Conservation (phyloP, 2,329 filamentous ascomycete genomes). For the Nemania bipapillata region DNA sequence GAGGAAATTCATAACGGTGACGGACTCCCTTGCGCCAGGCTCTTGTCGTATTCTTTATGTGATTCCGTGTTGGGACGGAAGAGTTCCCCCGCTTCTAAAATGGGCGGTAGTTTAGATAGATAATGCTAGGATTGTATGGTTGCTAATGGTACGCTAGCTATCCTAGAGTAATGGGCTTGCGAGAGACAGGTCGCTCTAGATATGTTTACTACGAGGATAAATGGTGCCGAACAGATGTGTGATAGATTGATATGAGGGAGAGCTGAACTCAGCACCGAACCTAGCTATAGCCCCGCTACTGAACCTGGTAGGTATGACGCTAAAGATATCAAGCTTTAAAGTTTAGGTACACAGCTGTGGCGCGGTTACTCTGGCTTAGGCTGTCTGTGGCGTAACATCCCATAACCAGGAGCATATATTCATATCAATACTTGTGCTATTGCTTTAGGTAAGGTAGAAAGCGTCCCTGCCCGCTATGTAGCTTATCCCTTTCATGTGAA, state of each 20-base stretch:
- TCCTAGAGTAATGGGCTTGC: neutral
- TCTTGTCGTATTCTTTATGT: neutral
- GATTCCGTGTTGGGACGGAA: neutral
- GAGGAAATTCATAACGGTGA: conserved; percentile 56
- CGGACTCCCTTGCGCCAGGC: neutral
- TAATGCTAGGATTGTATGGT: too few relatives aligned
- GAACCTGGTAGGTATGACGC: neutral
- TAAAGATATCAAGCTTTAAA: neutral
- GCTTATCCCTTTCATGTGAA: too few relatives aligned
- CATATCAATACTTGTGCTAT: too few relatives aligned
- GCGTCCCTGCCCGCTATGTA: too few relatives aligned
- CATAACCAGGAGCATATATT: too few relatives aligned
- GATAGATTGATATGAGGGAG: neutral
- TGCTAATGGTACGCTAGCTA: neutral
- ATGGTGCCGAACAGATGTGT: neutral
- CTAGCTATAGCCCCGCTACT: neutral
- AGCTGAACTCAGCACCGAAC: neutral
- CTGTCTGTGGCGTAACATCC: too few relatives aligned
- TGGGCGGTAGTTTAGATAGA: too few relatives aligned
- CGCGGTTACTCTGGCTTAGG: neutral
- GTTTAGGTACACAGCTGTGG: neutral
- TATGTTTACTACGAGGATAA: conserved; percentile 8
- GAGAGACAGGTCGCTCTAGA: conserved; percentile 13
- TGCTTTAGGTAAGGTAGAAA: too few relatives aligned
- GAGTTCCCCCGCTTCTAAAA: neutral